Evolutionary conservation across 257 asterid genomes (phyloP), one percentile per base, ranked within the genome.

Genomic region (Leptodermis oblonga): DNA sequence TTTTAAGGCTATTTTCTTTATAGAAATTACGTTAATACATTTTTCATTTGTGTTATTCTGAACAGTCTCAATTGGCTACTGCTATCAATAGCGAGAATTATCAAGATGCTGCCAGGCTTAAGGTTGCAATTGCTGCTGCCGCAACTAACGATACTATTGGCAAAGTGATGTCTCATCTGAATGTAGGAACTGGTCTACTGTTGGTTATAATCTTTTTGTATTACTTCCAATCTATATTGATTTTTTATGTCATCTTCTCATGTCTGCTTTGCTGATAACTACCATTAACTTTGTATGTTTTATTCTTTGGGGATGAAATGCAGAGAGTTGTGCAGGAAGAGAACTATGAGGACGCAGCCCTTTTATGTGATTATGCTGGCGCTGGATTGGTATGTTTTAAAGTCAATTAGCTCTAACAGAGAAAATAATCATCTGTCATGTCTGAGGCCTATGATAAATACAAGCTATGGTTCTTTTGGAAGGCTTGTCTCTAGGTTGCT

Each of bases 51-150:
- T 62, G 60, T 69, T 30, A 71, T 18, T 72, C 68, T 79, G 70
- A 74, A 80, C 92, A 93, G 99, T 71, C 86, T 46, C 96, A 88
- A 78, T 74, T 93, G 75, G 85, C 78, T 48, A 71, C 69, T 43
- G 94, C 96, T 68, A 72, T 88, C 75, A 84, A 83, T 74, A 80
- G 77, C 65, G 99, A 93, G 81, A 95, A 93, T 74, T 93, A 93
- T 70, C 90, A 78, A 75, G 96, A 91, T 66, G 99, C 99, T 76
- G 96, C 96, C 31, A 85, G 86, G 85, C 76, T 90, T 65, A 93
- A 93, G 84, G 96, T 93, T 79, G 96, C 96, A 66, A 93, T 93
- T 70, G 99, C 99, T 15, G 99, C 99, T 70, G 85, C 96, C 70
- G 80, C 98, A 53, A 81, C 90, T 25, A 87, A 85, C 74, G 99